phyloP scores from a whole-genome alignment of 2,329 filamentous ascomycete species.

The Apiospora sp. region DNA sequence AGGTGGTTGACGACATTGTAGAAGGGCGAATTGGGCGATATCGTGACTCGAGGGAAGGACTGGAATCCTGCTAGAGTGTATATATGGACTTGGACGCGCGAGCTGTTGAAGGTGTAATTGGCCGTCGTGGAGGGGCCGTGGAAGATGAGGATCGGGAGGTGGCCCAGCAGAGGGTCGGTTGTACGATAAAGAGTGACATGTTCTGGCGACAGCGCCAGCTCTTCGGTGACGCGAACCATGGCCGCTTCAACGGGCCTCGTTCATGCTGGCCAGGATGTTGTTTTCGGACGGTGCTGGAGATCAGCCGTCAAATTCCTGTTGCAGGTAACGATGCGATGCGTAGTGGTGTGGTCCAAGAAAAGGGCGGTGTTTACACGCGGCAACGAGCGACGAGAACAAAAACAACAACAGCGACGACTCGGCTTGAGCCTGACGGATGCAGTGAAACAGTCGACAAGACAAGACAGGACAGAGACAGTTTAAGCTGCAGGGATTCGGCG shows the following conservation, averaged over 20 bases:
- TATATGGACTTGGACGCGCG: slow-evolving; percentile 93
- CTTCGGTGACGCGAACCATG: slow-evolving; percentile 86
- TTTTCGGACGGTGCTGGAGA: slow-evolving; percentile 30
- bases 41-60: slow-evolving; percentile 88
- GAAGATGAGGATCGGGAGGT: slow-evolving; percentile 87
- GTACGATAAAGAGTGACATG: slow-evolving; percentile 88
- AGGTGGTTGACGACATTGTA: slow-evolving; percentile 91
- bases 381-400: slow-evolving; percentile 14
- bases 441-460: slow-evolving; percentile 19
- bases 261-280: slow-evolving; percentile 43
- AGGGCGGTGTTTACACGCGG: slow-evolving; percentile 26
- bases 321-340: slow-evolving; percentile 32
- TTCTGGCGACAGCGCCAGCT: slow-evolving; percentile 81
- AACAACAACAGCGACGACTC: slow-evolving; percentile 8
- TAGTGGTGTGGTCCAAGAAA: slow-evolving; percentile 31
- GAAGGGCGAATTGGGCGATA: slow-evolving; percentile 90
- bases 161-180: slow-evolving; percentile 81
- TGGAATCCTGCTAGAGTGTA: slow-evolving; percentile 89
- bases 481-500: slow-evolving; percentile 5
- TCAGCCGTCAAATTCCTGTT: not conserved
- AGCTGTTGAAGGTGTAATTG: slow-evolving; percentile 87
- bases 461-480: slow-evolving; percentile 2
- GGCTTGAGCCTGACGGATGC: not conserved
- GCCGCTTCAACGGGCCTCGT: slow-evolving; percentile 52
- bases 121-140: slow-evolving; percentile 90